Conservation (phyloP, 371 early-diverging fungal genomes). For the Entomophthora muscae region DNA sequence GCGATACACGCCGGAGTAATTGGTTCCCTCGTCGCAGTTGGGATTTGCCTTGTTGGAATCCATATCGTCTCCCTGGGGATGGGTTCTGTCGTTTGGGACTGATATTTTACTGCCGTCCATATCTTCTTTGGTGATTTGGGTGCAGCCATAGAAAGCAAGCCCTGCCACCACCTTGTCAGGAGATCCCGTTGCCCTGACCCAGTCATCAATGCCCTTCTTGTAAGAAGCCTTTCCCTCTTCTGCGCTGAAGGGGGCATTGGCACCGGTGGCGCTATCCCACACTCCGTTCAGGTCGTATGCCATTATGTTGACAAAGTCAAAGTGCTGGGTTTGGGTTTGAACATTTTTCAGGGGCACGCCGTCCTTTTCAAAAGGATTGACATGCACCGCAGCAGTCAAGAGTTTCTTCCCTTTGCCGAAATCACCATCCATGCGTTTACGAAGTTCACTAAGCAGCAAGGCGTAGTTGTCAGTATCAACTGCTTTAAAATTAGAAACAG, state of each 20-base stretch:
- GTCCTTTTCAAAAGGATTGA: constrained; percentile 44
- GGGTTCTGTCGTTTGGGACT: too few species aligned
- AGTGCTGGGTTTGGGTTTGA: constrained; percentile 29
- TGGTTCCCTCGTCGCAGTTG: constrained; percentile 17
- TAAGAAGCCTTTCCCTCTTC: constrained; percentile 9
- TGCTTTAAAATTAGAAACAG: constrained; percentile 25
- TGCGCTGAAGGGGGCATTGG: constrained; percentile 50
- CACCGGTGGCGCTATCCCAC: constrained; percentile 28
- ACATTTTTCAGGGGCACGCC: constrained; percentile 23
- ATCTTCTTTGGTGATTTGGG: constrained; percentile 25
- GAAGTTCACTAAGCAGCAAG: constrained; percentile 34
- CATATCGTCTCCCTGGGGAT: too few species aligned
- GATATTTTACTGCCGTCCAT: too few species aligned
- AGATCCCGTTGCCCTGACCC: constrained; percentile 37
- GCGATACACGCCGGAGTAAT: constrained; percentile 35
- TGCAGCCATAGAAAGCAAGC: constrained; percentile 45
- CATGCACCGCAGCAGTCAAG: constrained; percentile 37
- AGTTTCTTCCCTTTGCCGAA: constrained; percentile 31
- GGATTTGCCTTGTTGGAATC: constrained; percentile 32
- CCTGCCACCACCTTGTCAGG: constrained; percentile 38
- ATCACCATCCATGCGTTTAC: constrained; percentile 31
- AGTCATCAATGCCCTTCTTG: constrained; percentile 20
- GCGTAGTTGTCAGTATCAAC: constrained; percentile 41
- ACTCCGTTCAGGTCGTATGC: constrained; percentile 35
- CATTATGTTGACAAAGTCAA: constrained; percentile 47